Base-by-base conservation (phyloP, 345 rosid species). In the Brassica juncea region DNA sequence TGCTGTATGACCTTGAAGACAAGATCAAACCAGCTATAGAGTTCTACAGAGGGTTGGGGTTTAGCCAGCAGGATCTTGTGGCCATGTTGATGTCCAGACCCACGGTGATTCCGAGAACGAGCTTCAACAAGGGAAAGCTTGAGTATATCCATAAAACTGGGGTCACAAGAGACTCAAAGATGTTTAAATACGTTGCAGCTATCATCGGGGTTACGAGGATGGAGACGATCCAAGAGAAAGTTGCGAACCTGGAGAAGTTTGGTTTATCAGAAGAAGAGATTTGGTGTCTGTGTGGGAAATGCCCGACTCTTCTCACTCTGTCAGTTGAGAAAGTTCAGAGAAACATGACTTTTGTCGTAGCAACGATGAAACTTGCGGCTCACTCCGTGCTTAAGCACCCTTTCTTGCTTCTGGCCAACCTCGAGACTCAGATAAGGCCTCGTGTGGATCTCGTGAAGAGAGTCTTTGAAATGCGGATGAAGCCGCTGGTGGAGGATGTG, bases 281-380 rank as follows among this genome's bases (percentile, higher is more conserved):
- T 71, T 88, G 90, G 95, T 2, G 68, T 19, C 80, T 93, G 6
- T 76, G 85, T 4, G 97, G 97, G 11, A 84, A 82, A 37, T 86
- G 86, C 64, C 97, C 82, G 12, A 21, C 54, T 19, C 25, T 80
- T 54, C 81, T 94, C 75, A 88, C 96, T 6, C 34, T 91, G 6
- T 92, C 95, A 6, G 81, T 88, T 65, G 97, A 90, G 3, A 91
- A 92, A 83, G 90, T 94, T 70, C 94, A 94, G 73, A 88, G 96
- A 83, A 94, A 90, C 70, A 94, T 94, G 97, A 79, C 95, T 54
- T 94, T 84, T 67, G 66, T 94, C 7, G 42, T 90, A 10, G 95
- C 87, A n/a, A 85, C 84, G 10, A 84, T 90, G 88, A 91, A 86
- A 77, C 79, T 87, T 12, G 83, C 91, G 15, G 90, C 96, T 30